Conservation (phyloP, 2,329 filamentous ascomycete species). For the Lasiodiplodia sp. region DNA sequence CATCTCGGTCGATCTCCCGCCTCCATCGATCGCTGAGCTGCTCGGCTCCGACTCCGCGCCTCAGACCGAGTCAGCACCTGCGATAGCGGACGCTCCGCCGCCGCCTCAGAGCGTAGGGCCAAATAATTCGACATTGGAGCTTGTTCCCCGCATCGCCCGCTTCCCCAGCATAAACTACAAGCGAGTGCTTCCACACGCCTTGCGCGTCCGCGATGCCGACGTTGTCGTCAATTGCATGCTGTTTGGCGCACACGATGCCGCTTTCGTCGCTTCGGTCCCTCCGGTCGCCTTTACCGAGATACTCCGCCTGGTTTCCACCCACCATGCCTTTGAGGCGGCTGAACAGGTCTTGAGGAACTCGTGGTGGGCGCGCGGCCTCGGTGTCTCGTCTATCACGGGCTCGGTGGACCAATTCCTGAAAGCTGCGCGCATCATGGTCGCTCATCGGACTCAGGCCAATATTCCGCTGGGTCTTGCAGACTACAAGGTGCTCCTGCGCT, state of each 20-base stretch:
- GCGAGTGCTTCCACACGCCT: not conserved
- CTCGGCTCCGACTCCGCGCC: not conserved
- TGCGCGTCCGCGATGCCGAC: slow-evolving; percentile 21
- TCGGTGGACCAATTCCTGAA: slow-evolving; percentile 42
- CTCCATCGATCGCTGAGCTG: not conserved
- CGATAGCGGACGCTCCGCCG: not conserved
- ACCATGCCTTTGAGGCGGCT: slow-evolving; percentile 50
- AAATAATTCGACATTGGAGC: not conserved
- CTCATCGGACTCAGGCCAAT: slow-evolving; percentile 47
- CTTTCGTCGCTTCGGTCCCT: slow-evolving; percentile 53
- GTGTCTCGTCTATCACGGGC: slow-evolving; percentile 36
- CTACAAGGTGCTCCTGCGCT: slow-evolving; percentile 61
- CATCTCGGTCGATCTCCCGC: not conserved
- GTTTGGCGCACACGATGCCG: slow-evolving; percentile 33
- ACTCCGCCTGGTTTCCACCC: slow-evolving; percentile 67
- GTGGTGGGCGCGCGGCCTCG: slow-evolving; percentile 58
- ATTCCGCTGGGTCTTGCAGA: slow-evolving; percentile 53
- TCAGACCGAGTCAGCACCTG: not conserved
- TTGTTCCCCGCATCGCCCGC: not conserved
- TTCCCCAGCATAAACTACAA: not conserved
- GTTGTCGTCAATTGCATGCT: slow-evolving; percentile 33
- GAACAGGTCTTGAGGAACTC: slow-evolving; percentile 36
- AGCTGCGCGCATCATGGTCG: slow-evolving; percentile 48
- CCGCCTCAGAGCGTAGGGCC: not conserved
- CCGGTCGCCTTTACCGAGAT: slow-evolving; percentile 68